Conservation (phyloP, 83 land plant genomes). For the Thuja plicata region DNA sequence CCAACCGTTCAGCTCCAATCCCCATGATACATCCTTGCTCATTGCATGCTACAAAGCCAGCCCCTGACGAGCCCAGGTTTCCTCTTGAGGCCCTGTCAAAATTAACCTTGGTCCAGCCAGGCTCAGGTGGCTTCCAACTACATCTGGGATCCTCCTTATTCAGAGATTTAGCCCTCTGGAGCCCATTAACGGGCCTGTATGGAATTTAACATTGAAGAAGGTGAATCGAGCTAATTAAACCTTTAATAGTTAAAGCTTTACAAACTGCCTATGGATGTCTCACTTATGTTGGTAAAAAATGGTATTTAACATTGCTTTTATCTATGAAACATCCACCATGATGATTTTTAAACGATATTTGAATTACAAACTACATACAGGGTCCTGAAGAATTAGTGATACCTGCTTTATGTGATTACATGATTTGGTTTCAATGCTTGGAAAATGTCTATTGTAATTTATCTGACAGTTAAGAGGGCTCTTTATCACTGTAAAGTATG, state of each 20-base stretch:
- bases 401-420: background rate
- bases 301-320: background rate
- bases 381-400: background rate
- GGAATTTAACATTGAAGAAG: too few relatives aligned
- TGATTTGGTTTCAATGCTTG: background rate
- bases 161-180: too few relatives aligned
- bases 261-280: background rate
- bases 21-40: too few relatives aligned
- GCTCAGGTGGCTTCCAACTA: too few relatives aligned
- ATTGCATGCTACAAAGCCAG: too few relatives aligned
- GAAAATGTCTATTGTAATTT: background rate
- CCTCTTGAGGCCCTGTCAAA: too few relatives aligned
- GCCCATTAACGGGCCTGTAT: too few relatives aligned
- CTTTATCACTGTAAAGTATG: background rate
- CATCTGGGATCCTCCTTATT: too few relatives aligned
- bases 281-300: background rate
- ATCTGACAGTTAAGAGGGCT: background rate
- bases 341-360: background rate
- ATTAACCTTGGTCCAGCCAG: too few relatives aligned
- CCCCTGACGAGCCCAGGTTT: too few relatives aligned
- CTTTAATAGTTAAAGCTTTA: background rate
- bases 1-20: too few relatives aligned
- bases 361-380: background rate
- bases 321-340: background rate
- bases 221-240: background rate